Evolutionary conservation across 2,329 filamentous ascomycete genomes (phyloP).

Genomic region (Phialocephala sp.): DNA sequence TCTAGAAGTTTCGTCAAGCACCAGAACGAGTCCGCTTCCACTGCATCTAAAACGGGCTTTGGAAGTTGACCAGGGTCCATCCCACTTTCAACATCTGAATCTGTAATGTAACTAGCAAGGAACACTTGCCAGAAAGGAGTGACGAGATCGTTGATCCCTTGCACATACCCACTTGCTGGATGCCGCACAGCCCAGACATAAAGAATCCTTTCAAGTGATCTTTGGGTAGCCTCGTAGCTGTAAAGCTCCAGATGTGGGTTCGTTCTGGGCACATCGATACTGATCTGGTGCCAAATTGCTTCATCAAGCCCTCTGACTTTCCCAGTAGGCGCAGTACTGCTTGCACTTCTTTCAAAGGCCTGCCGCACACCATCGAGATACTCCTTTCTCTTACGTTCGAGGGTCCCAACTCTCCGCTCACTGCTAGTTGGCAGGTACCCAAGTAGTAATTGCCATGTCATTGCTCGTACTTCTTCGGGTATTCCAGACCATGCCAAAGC

Average conservation of each 20-base stretch:
- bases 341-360: constrained; percentile 70
- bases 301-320: constrained; percentile 80
- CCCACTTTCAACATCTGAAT: constrained; percentile 86
- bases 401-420: constrained; percentile 84
- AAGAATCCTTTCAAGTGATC: constrained; percentile 90
- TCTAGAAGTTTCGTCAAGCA: constrained; percentile 97
- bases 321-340: constrained; percentile 47
- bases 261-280: constrained; percentile 94
- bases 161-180: constrained; percentile 95
- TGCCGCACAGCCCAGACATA: constrained; percentile 98
- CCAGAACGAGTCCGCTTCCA: constrained; percentile 98
- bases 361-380: constrained; percentile 90
- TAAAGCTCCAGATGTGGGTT: constrained; percentile 97
- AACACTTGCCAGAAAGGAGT: constrained; percentile 99
- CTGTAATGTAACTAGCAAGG: constrained; percentile 91
- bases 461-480: constrained; percentile 92
- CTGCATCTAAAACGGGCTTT: constrained; percentile 87
- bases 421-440: constrained; percentile 97
- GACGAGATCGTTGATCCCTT: constrained; percentile 97
- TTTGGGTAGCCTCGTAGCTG: constrained; percentile 92
- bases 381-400: constrained; percentile 95
- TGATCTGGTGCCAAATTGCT: constrained; percentile 99
- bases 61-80: constrained; percentile 98
- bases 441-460: constrained; percentile 97
- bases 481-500: constrained; percentile 92